Percentiles rank a stretch among this genome's conserved stretches.
Evolutionary conservation across 2,329 filamentous ascomycete genomes (phyloP).

Genomic region (Exophiala bonariae): DNA sequence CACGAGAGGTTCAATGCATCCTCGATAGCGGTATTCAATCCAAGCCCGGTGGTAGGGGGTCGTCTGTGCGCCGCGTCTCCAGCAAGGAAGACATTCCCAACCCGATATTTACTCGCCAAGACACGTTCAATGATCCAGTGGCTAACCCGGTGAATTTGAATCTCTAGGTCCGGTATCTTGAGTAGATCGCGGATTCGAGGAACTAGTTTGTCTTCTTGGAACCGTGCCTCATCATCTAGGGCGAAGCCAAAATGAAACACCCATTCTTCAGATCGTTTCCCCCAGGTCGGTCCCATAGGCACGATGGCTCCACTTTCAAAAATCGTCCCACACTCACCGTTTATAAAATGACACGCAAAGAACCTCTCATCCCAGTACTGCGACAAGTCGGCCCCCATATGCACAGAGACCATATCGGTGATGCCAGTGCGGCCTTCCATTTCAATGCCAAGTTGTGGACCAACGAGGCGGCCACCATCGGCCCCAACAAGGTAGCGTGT

Average conservation of each 20-base stretch:
- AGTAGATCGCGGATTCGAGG: slow-evolving; percentile 23
- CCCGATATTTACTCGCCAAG: too few species aligned
- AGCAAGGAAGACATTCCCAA: too few species aligned
- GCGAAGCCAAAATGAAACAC: slow-evolving; percentile 15
- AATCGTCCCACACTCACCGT: neutral
- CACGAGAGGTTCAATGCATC: slow-evolving; percentile 43
- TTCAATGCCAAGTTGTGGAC: slow-evolving; percentile 29
- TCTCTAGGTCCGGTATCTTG: neutral
- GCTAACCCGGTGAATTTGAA: too few species aligned
- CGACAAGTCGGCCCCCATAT: slow-evolving; percentile 29
- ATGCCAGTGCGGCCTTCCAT: slow-evolving; percentile 33
- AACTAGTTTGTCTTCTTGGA: slow-evolving; percentile 22
- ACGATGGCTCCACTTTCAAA: slow-evolving; percentile 4
- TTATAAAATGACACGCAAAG: neutral
- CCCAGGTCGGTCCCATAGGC: slow-evolving; percentile 5
- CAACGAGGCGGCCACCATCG: slow-evolving; percentile 6
- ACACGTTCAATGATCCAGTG: too few species aligned
- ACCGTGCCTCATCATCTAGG: slow-evolving; percentile 19
- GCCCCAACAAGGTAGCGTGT: too few species aligned
- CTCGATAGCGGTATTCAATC: slow-evolving; percentile 3
- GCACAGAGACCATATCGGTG: slow-evolving; percentile 31
- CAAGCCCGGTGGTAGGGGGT: slow-evolving; percentile 3
- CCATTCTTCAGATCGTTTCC: slow-evolving; percentile 9
- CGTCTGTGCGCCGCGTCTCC: neutral
- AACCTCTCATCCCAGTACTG: slow-evolving; percentile 26